These are phyloP conservation scores for Calonectria ilicicola DNA, from an alignment of 2,329 filamentous ascomycete species.

Conservation along the genomic window DNA sequence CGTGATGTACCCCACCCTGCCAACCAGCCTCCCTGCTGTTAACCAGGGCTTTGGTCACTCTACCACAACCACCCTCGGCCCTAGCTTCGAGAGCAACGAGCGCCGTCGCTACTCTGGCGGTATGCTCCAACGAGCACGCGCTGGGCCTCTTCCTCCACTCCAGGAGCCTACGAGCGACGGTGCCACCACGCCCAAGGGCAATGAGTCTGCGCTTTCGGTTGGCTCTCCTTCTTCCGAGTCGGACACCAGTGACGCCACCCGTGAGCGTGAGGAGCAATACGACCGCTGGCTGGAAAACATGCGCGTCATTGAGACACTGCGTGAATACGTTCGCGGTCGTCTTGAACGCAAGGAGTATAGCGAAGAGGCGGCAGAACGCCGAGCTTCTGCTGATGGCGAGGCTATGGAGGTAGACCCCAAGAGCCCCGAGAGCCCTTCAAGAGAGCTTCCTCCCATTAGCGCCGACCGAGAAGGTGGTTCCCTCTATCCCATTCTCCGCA, in stretches of 20 bases:
- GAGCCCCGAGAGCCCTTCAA: conserved; percentile 43
- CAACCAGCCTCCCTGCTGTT: conserved; percentile 67
- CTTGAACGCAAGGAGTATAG: conserved; percentile 68
- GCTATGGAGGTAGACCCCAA: conserved; percentile 53
- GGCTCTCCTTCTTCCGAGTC: conserved; percentile 68
- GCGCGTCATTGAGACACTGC: conserved; percentile 72
- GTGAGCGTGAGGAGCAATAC: conserved; percentile 71
- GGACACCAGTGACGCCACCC: conserved; percentile 62
- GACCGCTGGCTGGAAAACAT: conserved; percentile 76
- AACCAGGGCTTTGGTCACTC: conserved; percentile 77
- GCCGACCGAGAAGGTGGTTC: conserved; percentile 47
- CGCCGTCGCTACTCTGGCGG: conserved; percentile 75
- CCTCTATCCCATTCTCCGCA: conserved; percentile 55
- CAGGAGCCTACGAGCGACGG: conserved; percentile 52
- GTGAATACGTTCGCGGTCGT: conserved; percentile 68
- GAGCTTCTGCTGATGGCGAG: conserved; percentile 39
- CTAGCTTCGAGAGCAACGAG: conserved; percentile 72
- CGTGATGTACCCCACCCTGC: conserved; percentile 80
- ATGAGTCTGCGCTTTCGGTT: conserved; percentile 57
- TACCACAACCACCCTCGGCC: conserved; percentile 78
- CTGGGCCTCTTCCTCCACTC: conserved; percentile 54
- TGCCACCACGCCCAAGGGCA: conserved; percentile 57
- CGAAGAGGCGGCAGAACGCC: conserved; percentile 37
- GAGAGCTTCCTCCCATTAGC: conserved; percentile 35
- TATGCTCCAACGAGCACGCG: conserved; percentile 71